These are phyloP conservation scores for Herpetomonas tarakana DNA, from an alignment of 208 protist species.

Conservation along the genomic window DNA sequence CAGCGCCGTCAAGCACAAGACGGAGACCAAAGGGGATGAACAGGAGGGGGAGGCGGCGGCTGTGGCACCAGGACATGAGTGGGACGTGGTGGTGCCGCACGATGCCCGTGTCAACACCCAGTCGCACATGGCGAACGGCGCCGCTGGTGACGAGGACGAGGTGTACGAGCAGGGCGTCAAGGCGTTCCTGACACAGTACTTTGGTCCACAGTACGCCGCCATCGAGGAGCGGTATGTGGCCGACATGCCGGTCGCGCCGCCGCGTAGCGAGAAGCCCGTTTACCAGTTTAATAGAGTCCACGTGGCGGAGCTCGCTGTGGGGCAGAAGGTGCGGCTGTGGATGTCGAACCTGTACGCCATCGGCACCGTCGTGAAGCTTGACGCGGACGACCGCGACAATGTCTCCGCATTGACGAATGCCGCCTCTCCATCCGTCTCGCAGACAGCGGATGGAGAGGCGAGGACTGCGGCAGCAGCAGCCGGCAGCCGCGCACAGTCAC, in stretches of 20 bases:
- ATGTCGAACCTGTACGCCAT: slow-evolving; percentile 87
- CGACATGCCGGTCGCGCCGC: slow-evolving; percentile 36
- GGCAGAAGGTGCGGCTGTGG: slow-evolving; percentile 83
- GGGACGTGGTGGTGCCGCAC: slow-evolving; percentile 78
- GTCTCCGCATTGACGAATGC: background rate
- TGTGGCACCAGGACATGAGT: slow-evolving; percentile 6
- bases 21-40: background rate
- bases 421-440: background rate
- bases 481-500: background rate
- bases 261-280: slow-evolving; percentile 16
- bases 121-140: slow-evolving; percentile 4
- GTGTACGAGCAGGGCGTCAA: slow-evolving; percentile 49
- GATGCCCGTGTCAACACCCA: slow-evolving; percentile 32
- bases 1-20: slow-evolving; percentile 1
- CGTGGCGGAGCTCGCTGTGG: slow-evolving; percentile 25
- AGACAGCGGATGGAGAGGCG: no score
- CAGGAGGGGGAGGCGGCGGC: background rate
- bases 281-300: slow-evolving; percentile 42
- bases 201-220: slow-evolving; percentile 19
- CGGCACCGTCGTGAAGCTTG: slow-evolving; percentile 39
- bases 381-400: slow-evolving; percentile 2
- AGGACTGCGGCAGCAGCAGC: no score
- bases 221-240: slow-evolving; percentile 37
- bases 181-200: slow-evolving; percentile 56
- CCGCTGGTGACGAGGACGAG: slow-evolving; percentile 25